Percentiles rank a stretch among this genome's conserved stretches.
Conservation (phyloP, 2,329 filamentous ascomycete species). For the Elsinoe fawcettii region DNA sequence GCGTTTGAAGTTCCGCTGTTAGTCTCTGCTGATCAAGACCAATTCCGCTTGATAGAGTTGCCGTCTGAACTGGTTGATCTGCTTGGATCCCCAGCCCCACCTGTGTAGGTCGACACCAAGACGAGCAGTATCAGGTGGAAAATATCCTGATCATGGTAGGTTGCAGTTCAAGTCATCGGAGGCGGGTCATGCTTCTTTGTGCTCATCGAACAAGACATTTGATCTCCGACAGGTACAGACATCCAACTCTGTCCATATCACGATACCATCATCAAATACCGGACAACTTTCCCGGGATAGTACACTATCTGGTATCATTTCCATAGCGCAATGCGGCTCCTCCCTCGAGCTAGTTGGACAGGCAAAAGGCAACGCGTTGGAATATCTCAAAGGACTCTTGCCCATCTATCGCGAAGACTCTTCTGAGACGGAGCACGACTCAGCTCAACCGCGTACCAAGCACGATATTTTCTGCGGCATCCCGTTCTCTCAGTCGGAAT, state of each 20-base stretch:
- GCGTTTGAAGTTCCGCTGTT: slow-evolving; percentile 36
- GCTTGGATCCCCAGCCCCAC: slow-evolving; percentile 41
- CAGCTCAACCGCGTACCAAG: slow-evolving; percentile 17
- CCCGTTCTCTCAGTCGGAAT: slow-evolving; percentile 46
- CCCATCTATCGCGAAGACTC: slow-evolving; percentile 31
- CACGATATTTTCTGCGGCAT: slow-evolving; percentile 39
- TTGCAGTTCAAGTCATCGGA: slow-evolving; percentile 35
- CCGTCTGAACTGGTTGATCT: slow-evolving; percentile 50
- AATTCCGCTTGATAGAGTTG: slow-evolving; percentile 54
- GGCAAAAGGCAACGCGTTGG: slow-evolving; percentile 29
- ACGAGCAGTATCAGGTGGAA: neutral
- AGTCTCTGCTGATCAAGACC: slow-evolving; percentile 41
- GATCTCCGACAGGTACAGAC: slow-evolving; percentile 57
- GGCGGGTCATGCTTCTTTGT: slow-evolving; percentile 41
- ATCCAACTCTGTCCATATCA: slow-evolving; percentile 54
- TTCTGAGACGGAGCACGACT: neutral
- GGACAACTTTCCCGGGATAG: slow-evolving; percentile 22
- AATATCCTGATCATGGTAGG: slow-evolving; percentile 22
- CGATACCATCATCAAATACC: slow-evolving; percentile 31
- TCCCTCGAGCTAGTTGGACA: slow-evolving; percentile 36
- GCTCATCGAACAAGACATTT: slow-evolving; percentile 51
- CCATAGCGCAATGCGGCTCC: slow-evolving; percentile 38
- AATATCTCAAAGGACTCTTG: slow-evolving; percentile 32
- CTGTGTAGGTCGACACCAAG: slow-evolving; percentile 28
- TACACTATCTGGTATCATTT: slow-evolving; percentile 30